These are phyloP conservation scores for Cynara cardunculus DNA, from an alignment of 129 eudicot species.

Conservation along the genomic window DNA sequence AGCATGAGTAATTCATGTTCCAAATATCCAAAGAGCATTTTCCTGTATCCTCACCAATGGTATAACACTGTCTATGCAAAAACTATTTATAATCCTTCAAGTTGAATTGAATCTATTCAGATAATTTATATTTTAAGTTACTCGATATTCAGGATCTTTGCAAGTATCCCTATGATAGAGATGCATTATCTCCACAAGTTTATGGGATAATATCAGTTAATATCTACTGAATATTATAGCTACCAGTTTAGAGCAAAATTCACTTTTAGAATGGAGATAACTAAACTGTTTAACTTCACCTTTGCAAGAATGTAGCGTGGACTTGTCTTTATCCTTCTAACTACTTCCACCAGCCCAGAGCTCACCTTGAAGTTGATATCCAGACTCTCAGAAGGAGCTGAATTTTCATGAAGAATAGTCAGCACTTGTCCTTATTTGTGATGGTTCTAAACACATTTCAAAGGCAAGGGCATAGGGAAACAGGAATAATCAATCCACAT, in stretches of 20 bases:
- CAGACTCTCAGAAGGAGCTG: constrained; percentile 95
- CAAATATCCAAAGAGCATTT: too few species aligned
- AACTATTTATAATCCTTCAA: too few species aligned
- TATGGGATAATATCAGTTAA: constrained; percentile 6
- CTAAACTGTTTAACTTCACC: constrained; percentile 36
- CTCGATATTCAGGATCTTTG: neutral
- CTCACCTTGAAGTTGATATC: constrained; percentile 90
- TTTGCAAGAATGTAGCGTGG: constrained; percentile 97
- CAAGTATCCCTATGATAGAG: neutral
- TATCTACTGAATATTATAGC: constrained; percentile 4
- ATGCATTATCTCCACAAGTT: neutral
- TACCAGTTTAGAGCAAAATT: neutral
- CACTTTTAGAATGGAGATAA: neutral
- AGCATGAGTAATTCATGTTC: too few species aligned
- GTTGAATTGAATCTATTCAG: too few species aligned
- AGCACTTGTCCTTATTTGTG: neutral
- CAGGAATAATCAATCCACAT: neutral
- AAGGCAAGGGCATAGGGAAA: neutral
- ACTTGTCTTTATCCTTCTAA: constrained; percentile 68
- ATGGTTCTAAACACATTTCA: constrained; percentile 8
- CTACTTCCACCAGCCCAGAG: constrained; percentile 97
- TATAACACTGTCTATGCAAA: too few species aligned
- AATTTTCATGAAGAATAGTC: constrained; percentile 23
- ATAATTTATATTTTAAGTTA: neutral
- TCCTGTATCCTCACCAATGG: too few species aligned